Base-by-base conservation (phyloP, 768 basidiomycete species). In the Tulasnella sp. region DNA sequence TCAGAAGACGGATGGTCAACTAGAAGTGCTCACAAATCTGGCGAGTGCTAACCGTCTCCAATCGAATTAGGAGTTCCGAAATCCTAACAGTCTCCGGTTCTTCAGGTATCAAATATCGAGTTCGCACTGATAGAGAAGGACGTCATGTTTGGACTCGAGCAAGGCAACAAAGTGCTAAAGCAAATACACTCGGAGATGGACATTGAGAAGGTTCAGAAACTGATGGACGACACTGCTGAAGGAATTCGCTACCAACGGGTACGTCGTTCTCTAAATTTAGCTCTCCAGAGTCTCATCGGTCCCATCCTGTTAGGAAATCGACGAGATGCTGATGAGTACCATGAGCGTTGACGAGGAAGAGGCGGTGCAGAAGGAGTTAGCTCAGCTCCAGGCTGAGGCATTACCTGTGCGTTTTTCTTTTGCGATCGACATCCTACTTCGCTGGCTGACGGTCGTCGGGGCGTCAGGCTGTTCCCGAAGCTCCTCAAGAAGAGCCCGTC, bases 111-210 rank as follows among this genome's bases (percentile, higher is more conserved):
- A 3, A 92, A 90, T 0, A 97, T 99, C 77, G 97, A 99, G 79
- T 98, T 97, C 82, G 94, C 97, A 7, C 84, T 95, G 65, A 88
- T 98, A 26, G 92, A 98, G 80, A 88, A 92, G 62, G 94, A 95
- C 2, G 92, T 99, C 11, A 78, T 98, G 39, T 93, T 94, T 79
- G 97, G 96, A 8, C 81, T 99, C 59, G 87, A 93, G 79, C 94
- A 95, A 81, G 97, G 97, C 1, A 98, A 91, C 76, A 90, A 91
- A 36, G 94, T 98, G 0, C 83, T 99, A 62, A 94, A 91, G 79
- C 89, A 97, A 80, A 90, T 99, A 17, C 95, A 99, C 80, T 89
- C 89, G 76, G 94, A 98, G 80, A 88, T 99, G 87, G 93, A 89
- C 76, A 77, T 94, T 9, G 94, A 97, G 79, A 88, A 83, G 73